These are phyloP conservation scores for Flaveria bidentis DNA, from an alignment of 129 eudicot species.

Conservation along the genomic window DNA sequence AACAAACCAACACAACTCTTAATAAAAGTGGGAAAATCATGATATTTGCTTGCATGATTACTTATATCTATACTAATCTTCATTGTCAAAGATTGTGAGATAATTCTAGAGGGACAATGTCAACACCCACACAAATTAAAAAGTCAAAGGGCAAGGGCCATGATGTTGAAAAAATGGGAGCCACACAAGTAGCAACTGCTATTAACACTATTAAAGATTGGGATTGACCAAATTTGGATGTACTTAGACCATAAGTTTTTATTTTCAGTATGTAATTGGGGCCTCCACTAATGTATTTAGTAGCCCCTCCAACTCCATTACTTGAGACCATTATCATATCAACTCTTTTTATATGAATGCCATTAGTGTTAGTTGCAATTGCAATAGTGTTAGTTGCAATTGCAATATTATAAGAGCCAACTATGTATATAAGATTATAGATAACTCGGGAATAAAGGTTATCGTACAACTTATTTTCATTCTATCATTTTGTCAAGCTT, in stretches of 20 bases:
- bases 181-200: constrained; percentile 32
- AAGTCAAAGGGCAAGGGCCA: constrained; percentile 30
- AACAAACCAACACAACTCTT: neutral
- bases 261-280: constrained; percentile 22
- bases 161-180: constrained; percentile 32
- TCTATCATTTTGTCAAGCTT: neutral
- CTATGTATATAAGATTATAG: neutral
- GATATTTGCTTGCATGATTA: constrained; percentile 23
- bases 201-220: constrained; percentile 28
- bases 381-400: constrained; percentile 14
- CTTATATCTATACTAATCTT: constrained; percentile 32
- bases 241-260: constrained; percentile 31
- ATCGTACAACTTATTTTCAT: neutral
- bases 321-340: constrained; percentile 32
- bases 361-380: constrained; percentile 5
- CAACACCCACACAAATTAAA: constrained; percentile 33
- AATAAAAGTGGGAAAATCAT: neutral
- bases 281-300: constrained; percentile 32
- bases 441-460: constrained; percentile 2
- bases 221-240: constrained; percentile 22
- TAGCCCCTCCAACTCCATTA: constrained; percentile 29
- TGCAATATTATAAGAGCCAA: constrained; percentile 20
- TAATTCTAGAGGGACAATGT: constrained; percentile 23
- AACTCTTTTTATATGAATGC: neutral
- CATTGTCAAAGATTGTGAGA: neutral